Percentiles rank a stretch among this genome's conserved stretches.
These are phyloP conservation scores for Fragaria nilgerrensis DNA, from an alignment of 306 rosid genomes.

Conservation along the genomic window DNA sequence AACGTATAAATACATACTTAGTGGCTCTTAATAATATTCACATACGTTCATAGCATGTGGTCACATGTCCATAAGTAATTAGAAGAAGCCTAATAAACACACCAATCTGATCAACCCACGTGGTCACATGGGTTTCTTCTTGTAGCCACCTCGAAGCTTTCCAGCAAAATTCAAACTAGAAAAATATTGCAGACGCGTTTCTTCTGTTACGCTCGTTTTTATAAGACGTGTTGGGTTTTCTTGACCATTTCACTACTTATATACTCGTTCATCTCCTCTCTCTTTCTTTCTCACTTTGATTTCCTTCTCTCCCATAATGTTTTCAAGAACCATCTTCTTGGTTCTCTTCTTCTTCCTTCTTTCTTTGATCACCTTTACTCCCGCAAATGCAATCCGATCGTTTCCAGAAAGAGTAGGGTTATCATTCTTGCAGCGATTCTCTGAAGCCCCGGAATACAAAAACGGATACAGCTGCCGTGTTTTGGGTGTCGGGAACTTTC, in stretches of 20 bases:
- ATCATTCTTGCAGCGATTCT: conserved; percentile 26
- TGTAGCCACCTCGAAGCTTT: conserved; percentile 6
- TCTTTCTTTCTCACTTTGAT: not conserved
- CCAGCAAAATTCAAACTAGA: conserved; percentile 10
- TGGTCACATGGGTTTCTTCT: conserved; percentile 22
- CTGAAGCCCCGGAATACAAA: conserved; percentile 65
- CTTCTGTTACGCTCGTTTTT: conserved; percentile 13
- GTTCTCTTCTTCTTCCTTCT: conserved; percentile 8
- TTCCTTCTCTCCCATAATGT: not conserved
- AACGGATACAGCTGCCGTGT: conserved; percentile 47
- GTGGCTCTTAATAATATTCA: not conserved
- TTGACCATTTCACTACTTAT: conserved; percentile 21
- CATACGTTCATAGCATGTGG: conserved; percentile 43
- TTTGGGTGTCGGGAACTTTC: conserved; percentile 4
- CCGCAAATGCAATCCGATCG: conserved; percentile 42
- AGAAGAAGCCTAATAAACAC: not conserved
- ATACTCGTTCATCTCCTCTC: not conserved
- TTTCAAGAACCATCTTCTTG: conserved; percentile 22
- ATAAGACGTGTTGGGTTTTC: conserved; percentile 25
- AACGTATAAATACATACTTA: not conserved
- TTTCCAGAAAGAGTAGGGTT: conserved; percentile 26
- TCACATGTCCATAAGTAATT: conserved; percentile 11
- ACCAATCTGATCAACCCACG: conserved; percentile 12
- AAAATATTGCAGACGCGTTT: conserved; percentile 39
- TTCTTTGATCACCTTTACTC: conserved; percentile 22